Evolutionary conservation across 345 rosid genomes (phyloP).

Genomic region (Microthlaspi erraticum): DNA sequence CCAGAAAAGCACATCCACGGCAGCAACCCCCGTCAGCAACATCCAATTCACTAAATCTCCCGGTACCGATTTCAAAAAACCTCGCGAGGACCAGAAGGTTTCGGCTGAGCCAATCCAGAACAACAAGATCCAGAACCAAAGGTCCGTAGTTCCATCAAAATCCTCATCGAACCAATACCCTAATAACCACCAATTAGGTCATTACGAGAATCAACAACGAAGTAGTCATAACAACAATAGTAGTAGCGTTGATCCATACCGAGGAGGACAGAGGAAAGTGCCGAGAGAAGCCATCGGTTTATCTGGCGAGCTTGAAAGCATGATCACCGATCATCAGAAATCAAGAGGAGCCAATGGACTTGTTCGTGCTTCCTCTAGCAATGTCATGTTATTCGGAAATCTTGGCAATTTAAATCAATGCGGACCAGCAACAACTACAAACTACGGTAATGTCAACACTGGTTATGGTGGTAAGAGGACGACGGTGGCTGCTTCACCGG

Average conservation of each 20-base stretch:
- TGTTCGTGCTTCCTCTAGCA: conserved; percentile 89
- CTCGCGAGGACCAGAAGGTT: conserved; percentile 56
- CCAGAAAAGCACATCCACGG: conserved; percentile 49
- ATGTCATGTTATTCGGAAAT: conserved; percentile 72
- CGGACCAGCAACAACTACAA: conserved; percentile 32
- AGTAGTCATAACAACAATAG: conserved; percentile 40
- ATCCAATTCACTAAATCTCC: conserved; percentile 50
- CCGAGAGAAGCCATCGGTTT: conserved; percentile 65
- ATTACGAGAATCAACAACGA: conserved; percentile 29
- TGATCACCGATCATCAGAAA: conserved; percentile 77
- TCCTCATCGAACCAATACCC: conserved; percentile 46
- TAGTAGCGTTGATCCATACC: conserved; percentile 41
- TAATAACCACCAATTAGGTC: conserved; percentile 45
- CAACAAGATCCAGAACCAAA: conserved; percentile 34
- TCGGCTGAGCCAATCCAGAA: conserved; percentile 37
- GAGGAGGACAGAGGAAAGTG: conserved; percentile 52
- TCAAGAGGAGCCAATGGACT: conserved; percentile 52
- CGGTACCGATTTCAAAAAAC: conserved; percentile 44
- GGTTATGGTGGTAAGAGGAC: conserved; percentile 56
- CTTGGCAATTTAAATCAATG: conserved; percentile 79
- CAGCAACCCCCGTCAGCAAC: conserved; percentile 48
- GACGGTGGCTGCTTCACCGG: conserved; percentile 39
- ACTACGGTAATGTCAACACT: conserved; percentile 46
- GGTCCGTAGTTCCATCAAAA: conserved; percentile 43
- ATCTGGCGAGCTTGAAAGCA: conserved; percentile 88